Evolutionary conservation across 768 basidiomycete species (phyloP), one percentile per base, ranked within the genome.

Genomic region (Leccinum uliginosum): DNA sequence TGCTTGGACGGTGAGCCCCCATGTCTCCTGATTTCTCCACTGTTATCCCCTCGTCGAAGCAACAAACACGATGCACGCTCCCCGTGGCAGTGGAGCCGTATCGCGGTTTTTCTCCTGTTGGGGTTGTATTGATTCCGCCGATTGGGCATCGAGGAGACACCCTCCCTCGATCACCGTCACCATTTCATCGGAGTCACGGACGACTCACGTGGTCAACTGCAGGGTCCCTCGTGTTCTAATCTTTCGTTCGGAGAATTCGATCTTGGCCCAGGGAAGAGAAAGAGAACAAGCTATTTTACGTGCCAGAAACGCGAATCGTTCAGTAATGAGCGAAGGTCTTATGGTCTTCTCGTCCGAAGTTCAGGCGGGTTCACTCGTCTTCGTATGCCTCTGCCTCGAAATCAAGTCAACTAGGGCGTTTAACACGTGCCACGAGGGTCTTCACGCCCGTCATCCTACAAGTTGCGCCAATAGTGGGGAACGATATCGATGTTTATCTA

Each of bases 171-270:
- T 58, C 55, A 52, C 34, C 57, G 57, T 62, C 50, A 52, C 57
- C 65, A 58, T 54, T 45, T 23, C 55, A 43, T 59, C 59, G 62
- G 56, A 21, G 54, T 69, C 67, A 66, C 67, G 49, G 64, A 58
- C 11, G 27, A 6, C 59, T 60, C 66, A 61, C 62, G 65, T 69
- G 67, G 58, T 27, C 8, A 11, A 43, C 48, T 56, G 67, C 66
- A 64, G 65, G 65, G 30, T n/a, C 4, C 66, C 66, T 64, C 66
- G 55, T 69, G 65, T 64, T 62, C 48, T 50, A 54, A 56, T 48
- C 44, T 47, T 53, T 56, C 32, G 34, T 49, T 49, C 48, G 45
- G 40, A 62, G 38, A 35, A 14, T 43, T 43, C 40, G 40, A 19
- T 43, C 40, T 12, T 43, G 40, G 30, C 30, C 30, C 30, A 12